Base-by-base conservation (phyloP, 371 early-diverging fungal species). In the Coemansia sp. region DNA sequence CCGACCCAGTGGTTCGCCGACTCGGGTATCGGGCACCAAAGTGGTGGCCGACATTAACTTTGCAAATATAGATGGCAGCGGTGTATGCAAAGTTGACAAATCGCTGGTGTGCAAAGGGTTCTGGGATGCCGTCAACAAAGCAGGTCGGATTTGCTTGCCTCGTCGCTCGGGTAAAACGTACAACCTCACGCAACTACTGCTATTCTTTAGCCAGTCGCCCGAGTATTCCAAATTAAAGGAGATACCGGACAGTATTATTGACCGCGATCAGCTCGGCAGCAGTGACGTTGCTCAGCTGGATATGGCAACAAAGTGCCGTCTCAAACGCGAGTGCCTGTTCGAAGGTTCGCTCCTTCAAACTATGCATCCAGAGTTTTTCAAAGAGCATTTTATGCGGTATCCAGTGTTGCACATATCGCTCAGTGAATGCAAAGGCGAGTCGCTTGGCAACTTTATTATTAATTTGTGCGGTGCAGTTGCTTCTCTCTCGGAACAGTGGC, bases 111-210 rank as follows among this genome's bases (percentile, higher is more conserved):
- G 77, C 52, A 75, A 68, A 14, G 72, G 72, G 0, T 75, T 75
- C 50, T 71, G 77, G 72, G 77, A 71, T 21, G 21, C 21, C 21
- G 21, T 21, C 1, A 55, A 48, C 4, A 21, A 68, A 2, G 75
- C 71, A 16, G 72, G 62, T 6, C 68, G 72, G 8, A 62, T 72
- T 2, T 68, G 72, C 21, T 37, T 75, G 18, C 77, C 77, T 0
- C 65, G 72, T 3, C 72, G 68, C 18, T 75, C 72, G 4, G 68
- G 77, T 5, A 75, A 75, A 47, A 75, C 77, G 0, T 77, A 75
- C 51, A 75, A 75, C 40, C 55, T 75, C 59, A 72, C 68, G 0
- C 72, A 72, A 47, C 54, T 75, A 16, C 50, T 72, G 51, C 33
- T 75, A 21, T 75, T 72, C 59, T 75, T 71, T 25, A 75, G 77